phyloP scores from a whole-genome alignment of 352 stramenopile species.

The Globisporangium canariense region DNA sequence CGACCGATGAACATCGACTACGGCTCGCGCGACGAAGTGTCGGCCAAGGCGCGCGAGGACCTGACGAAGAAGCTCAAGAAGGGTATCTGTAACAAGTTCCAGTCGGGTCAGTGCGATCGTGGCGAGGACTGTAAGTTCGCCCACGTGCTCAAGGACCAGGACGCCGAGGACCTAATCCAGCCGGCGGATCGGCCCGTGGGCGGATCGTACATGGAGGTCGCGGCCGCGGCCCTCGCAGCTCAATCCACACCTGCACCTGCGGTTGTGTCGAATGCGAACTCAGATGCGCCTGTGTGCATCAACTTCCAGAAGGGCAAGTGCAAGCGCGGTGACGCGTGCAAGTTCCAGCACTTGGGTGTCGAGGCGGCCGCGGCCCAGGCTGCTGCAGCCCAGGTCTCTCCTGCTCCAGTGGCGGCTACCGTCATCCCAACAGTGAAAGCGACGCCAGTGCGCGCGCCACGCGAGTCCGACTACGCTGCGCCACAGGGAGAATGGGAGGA shows the following conservation, averaged over 20 bases:
- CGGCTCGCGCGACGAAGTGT: constrained; percentile 59
- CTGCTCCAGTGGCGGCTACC: background rate
- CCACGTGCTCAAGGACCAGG: constrained; percentile 60
- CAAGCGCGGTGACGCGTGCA: constrained; percentile 53
- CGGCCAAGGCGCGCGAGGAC: constrained; percentile 64
- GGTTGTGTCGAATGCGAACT: constrained; percentile 24
- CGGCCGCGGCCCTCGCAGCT: constrained; percentile 10
- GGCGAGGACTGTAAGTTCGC: constrained; percentile 71
- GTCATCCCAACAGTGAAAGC: constrained; percentile 8
- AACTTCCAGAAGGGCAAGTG: constrained; percentile 76
- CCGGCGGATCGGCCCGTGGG: constrained; percentile 29
- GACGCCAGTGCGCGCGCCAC: constrained; percentile 13
- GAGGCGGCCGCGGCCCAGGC: constrained; percentile 7
- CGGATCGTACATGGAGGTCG: constrained; percentile 23
- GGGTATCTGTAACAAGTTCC: constrained; percentile 71
- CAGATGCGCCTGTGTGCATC: constrained; percentile 64
- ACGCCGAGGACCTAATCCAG: constrained; percentile 44
- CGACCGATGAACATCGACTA: constrained; percentile 84
- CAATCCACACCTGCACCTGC: background rate
- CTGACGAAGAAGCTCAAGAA: constrained; percentile 78
- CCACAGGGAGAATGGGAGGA: constrained; percentile 6
- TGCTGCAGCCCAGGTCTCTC: constrained; percentile 5
- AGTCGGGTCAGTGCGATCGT: constrained; percentile 52
- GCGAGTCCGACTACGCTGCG: constrained; percentile 10
- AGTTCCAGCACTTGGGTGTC: constrained; percentile 51